Evolutionary conservation across 768 basidiomycete genomes (phyloP), one percentile per base, ranked within the genome.

Genomic region (Podaxis sp.): DNA sequence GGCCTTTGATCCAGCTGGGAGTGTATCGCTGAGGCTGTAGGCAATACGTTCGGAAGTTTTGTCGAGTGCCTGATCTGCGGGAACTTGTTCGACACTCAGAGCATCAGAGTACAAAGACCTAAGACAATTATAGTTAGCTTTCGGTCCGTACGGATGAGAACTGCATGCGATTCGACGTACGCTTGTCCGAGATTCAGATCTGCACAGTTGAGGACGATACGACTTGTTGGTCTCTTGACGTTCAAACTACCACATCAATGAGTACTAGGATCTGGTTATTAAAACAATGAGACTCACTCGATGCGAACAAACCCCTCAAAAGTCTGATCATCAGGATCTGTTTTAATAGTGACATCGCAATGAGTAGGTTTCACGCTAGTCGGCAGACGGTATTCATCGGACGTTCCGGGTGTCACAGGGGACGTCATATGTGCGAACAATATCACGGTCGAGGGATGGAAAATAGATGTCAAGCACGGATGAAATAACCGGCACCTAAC

Each of bases 281-380:
- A 38, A 22, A 4, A 28, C 46, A 33, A 30, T 30, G 48, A 40
- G 22, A 76, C 85, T 59, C 64, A 86, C 92, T 84, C 79, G 70
- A 92, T 85, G 66, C 85, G 86, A 54, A 89, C 91, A 42, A 87
- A 80, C 48, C 96, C 96, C 48, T 85, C 79, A 72, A 95, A 99
- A 9, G 76, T 82, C 64, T 87, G 81, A n/a, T 80, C 81, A 60
- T 89, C 82, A 58, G 98, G 84, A 76, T 98, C 93, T 2, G 93
- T 95, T 70, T 84, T 86, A 71, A 95, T 76, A 52, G 85, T 86
- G 55, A 95, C 70, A 67, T 92, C 88, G 74, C 95, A 95, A 72
- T 95, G 92, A 6, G 74, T 81, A 12, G 92, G 87, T 68, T 81
- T 85, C 59, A 90, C 83, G 66, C 87, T 76, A 0, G 80, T 79